phyloP scores from a whole-genome alignment of 176 grass and related monocot genomes.

The Typha latifolia region DNA sequence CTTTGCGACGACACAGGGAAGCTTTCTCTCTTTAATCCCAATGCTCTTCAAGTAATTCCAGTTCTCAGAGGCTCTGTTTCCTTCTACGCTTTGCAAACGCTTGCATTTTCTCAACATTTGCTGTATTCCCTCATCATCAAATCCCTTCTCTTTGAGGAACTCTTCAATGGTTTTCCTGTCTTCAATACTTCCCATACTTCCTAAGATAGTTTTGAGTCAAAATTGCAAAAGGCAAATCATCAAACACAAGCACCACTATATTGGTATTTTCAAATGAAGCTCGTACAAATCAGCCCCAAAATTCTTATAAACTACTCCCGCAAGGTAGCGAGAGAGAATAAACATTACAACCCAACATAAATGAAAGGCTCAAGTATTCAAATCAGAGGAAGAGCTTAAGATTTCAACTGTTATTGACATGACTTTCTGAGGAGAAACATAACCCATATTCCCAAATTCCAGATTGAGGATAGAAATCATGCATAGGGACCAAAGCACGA shows the following conservation, averaged over 20 bases:
- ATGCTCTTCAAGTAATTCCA: constrained; percentile 68
- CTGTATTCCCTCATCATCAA: constrained; percentile 50
- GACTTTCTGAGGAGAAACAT: too few species aligned
- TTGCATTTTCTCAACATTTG: constrained; percentile 60
- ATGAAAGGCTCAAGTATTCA: not conserved
- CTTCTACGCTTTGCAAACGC: constrained; percentile 40
- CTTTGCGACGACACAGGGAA: constrained; percentile 65
- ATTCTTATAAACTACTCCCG: not conserved
- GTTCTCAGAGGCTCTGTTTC: constrained; percentile 40
- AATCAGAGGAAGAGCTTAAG: not conserved
- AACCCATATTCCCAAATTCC: too few species aligned
- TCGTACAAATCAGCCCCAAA: not conserved
- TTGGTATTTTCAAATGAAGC: not conserved
- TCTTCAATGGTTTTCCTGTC: constrained; percentile 26
- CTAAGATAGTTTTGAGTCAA: not conserved
- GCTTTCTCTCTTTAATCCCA: constrained; percentile 69
- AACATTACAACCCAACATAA: not conserved
- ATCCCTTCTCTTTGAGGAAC: constrained; percentile 76
- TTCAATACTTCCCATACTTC: constrained; percentile 22
- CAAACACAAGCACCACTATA: constrained; percentile 12
- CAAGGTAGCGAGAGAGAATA: not conserved
- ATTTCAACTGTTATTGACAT: too few species aligned
- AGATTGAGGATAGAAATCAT: too few species aligned
- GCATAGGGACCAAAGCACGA: too few species aligned
- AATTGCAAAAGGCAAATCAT: constrained; percentile 8